A percentile compares a stretch with the other conserved stretches of the same genome.
These are phyloP conservation scores for Paecilomyces variotii DNA, from an alignment of 2,329 filamentous ascomycete species.

Conservation along the genomic window DNA sequence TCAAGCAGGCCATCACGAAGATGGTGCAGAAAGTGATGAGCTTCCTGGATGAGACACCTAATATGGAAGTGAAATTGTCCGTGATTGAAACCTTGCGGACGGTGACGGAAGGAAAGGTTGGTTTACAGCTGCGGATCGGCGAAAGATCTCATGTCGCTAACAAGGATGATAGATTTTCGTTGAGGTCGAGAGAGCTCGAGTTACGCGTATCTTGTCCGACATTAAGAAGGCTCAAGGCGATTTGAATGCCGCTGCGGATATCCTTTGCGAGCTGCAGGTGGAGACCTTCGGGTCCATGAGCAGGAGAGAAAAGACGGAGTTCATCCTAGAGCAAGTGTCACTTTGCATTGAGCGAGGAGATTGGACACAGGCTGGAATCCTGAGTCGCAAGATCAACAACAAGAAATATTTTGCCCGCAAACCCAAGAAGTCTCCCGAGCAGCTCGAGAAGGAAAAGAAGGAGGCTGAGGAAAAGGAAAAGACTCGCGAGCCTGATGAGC, in stretches of 20 bases:
- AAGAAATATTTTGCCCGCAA: slow-evolving; percentile 84
- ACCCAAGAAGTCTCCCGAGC: slow-evolving; percentile 80
- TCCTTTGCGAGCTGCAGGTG: slow-evolving; percentile 93
- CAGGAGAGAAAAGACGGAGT: slow-evolving; percentile 94
- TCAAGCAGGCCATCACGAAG: slow-evolving; percentile 97
- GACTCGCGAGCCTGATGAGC: slow-evolving; percentile 66
- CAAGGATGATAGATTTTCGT: slow-evolving; percentile 68
- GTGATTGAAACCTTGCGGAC: slow-evolving; percentile 93
- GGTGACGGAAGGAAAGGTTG: slow-evolving; percentile 89
- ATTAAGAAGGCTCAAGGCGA: slow-evolving; percentile 97
- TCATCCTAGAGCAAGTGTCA: slow-evolving; percentile 89
- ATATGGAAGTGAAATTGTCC: slow-evolving; percentile 77
- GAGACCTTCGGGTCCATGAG: slow-evolving; percentile 99
- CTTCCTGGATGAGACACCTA: slow-evolving; percentile 81
- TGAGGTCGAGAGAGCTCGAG: slow-evolving; percentile 91
- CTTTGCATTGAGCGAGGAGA: slow-evolving; percentile 93
- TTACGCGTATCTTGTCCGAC: slow-evolving; percentile 89
- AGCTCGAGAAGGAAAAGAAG: slow-evolving; percentile 85
- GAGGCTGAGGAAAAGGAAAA: slow-evolving; percentile 69
- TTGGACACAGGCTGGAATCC: slow-evolving; percentile 90
- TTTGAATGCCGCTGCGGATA: slow-evolving; percentile 79
- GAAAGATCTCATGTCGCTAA: slow-evolving; percentile 5
- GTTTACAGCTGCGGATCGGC: neutral
- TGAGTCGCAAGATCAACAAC: slow-evolving; percentile 95
- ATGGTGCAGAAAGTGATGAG: slow-evolving; percentile 97